These are phyloP conservation scores for Kazachstania kunashirensis DNA, from an alignment of 805 yeast species.

Conservation along the genomic window DNA sequence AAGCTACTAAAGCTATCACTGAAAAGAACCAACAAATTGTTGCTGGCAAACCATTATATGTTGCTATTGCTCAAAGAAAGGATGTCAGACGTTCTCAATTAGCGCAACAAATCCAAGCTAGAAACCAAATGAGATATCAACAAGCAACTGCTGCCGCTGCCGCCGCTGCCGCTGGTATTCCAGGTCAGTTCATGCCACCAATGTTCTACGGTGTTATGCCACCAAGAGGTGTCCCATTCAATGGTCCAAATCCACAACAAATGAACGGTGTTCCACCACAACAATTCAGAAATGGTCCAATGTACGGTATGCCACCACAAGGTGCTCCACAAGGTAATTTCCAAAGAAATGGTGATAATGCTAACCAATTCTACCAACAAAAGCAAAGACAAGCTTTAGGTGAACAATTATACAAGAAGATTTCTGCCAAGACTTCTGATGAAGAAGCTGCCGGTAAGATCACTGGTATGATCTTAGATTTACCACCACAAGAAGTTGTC, in stretches of 20 bases:
- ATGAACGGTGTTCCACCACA: constrained; percentile 65
- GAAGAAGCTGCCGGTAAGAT: constrained; percentile 96
- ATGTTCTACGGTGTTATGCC: constrained; percentile 45
- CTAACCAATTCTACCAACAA: constrained; percentile 54
- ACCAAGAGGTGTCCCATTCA: constrained; percentile 77
- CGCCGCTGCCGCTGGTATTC: constrained; percentile 32
- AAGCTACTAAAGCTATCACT: constrained; percentile 95
- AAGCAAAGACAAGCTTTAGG: constrained; percentile 97
- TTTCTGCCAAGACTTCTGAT: constrained; percentile 77
- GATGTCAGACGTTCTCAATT: constrained; percentile 95
- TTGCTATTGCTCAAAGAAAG: constrained; percentile 97
- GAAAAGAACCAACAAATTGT: constrained; percentile 98
- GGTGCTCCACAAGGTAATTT: constrained; percentile 51
- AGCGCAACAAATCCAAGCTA: constrained; percentile 95
- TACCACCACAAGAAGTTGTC: constrained; percentile 85
- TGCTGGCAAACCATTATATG: constrained; percentile 92
- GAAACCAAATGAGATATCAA: constrained; percentile 97
- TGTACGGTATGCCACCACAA: constrained; percentile 75
- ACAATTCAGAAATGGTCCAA: constrained; percentile 65
- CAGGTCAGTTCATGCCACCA: constrained; percentile 34
- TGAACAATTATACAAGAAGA: constrained; percentile 92
- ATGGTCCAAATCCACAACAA: constrained; percentile 73
- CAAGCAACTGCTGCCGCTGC: constrained; percentile 66
- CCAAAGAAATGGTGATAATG: constrained; percentile 30
- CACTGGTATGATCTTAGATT: constrained; percentile 96